Conservation (phyloP, 1,139 yeast genomes). For the Yamadazyma mexicana region DNA sequence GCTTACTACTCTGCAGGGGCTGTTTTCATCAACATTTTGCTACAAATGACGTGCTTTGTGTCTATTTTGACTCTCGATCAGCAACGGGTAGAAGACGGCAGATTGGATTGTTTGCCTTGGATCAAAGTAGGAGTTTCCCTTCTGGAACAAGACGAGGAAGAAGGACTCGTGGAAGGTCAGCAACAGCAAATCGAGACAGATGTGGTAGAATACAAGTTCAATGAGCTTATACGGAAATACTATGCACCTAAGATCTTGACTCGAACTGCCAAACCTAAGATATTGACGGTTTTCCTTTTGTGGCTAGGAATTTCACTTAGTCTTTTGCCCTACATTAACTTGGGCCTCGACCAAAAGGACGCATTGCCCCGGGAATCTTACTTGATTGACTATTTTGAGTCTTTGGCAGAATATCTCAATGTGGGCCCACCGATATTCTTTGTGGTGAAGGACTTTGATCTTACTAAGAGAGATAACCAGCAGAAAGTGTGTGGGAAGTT, state of each 20-base stretch:
- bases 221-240: constrained; percentile 21
- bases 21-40: constrained; percentile 66
- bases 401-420: constrained; percentile 68
- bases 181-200: constrained; percentile 4
- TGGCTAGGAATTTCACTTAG: constrained; percentile 71
- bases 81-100: constrained; percentile 53
- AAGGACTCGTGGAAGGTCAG: constrained; percentile 5
- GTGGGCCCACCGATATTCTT: constrained; percentile 93
- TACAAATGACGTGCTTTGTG: constrained; percentile 82
- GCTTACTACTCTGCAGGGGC: constrained; percentile 92
- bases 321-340: constrained; percentile 63
- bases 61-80: constrained; percentile 73
- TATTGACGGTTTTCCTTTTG: constrained; percentile 54
- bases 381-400: constrained; percentile 74
- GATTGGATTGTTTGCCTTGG: constrained; percentile 63
- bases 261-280: constrained; percentile 44
- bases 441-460: constrained; percentile 65
- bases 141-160: constrained; percentile 9
- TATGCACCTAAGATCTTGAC: constrained; percentile 58
- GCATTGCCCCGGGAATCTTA: constrained; percentile 87
- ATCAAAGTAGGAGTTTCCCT: constrained; percentile 20
- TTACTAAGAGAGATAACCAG: constrained; percentile 62
- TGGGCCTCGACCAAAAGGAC: constrained; percentile 86
- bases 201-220: constrained; percentile 27
- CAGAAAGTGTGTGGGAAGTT: constrained; percentile 83